A percentile compares a stretch with the other conserved stretches of the same genome.
phyloP scores from a whole-genome alignment of 306 rosid species.

The Cicer judaicum region DNA sequence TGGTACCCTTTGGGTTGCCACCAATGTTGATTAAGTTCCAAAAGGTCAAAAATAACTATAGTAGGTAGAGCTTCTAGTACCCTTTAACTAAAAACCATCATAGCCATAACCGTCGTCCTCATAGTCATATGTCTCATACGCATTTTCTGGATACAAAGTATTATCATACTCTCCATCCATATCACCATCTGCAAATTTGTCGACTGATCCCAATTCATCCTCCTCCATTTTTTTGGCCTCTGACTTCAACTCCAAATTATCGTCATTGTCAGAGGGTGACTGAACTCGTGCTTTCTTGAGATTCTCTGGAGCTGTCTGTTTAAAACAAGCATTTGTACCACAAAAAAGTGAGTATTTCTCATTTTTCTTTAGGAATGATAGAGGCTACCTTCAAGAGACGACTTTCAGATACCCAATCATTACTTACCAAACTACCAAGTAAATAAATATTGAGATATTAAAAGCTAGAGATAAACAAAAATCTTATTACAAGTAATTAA shows the following conservation, averaged over 20 bases:
- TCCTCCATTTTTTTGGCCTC: conserved; percentile 34
- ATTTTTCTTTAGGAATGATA: background rate
- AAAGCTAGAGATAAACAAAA: conserved; percentile 7
- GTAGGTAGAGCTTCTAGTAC: conserved; percentile 13
- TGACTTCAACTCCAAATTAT: conserved; percentile 20
- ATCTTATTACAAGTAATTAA: background rate
- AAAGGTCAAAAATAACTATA: background rate
- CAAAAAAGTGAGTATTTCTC: background rate
- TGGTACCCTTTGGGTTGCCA: conserved; percentile 25
- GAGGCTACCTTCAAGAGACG: conserved; percentile 5
- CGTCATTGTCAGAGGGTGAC: conserved; percentile 30
- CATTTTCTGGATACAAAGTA: conserved; percentile 39
- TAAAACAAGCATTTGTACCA: conserved; percentile 12
- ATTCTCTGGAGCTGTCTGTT: conserved; percentile 41
- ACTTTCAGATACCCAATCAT: conserved; percentile 5
- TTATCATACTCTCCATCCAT: conserved; percentile 23
- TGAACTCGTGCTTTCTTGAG: conserved; percentile 46
- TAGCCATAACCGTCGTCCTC: conserved; percentile 33
- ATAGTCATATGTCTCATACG: conserved; percentile 19
- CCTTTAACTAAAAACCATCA: conserved; percentile 36
- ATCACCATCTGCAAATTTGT: conserved; percentile 25
- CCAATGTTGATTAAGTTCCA: conserved; percentile 15
- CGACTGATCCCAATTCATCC: conserved; percentile 20
- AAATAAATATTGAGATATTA: conserved; percentile 13
- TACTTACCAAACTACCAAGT: conserved; percentile 8